A percentile compares a stretch with the other conserved stretches of the same genome.
Conservation (phyloP, 768 basidiomycete genomes). For the Candolleomyces eurysporus region DNA sequence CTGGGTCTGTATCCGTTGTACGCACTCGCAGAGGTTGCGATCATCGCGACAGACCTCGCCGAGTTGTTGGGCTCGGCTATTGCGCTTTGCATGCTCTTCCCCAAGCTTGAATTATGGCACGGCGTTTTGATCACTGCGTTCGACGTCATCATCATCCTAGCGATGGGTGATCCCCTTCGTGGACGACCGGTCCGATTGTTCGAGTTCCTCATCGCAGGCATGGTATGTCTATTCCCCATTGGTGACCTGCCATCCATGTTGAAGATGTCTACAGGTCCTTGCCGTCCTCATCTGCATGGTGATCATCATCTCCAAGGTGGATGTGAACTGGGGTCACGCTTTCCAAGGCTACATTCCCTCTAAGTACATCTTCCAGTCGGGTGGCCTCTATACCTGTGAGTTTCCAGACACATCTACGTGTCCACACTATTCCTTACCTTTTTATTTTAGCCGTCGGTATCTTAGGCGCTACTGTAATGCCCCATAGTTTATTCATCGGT, state of each 20-base stretch:
- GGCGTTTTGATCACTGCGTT: constrained; percentile 65
- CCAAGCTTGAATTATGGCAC: constrained; percentile 64
- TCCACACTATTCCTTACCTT: too few relatives aligned
- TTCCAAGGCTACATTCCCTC: constrained; percentile 80
- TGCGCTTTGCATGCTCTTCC: constrained; percentile 73
- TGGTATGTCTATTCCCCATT: constrained; percentile 41
- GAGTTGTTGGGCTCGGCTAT: constrained; percentile 84
- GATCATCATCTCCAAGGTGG: constrained; percentile 68
- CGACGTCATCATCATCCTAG: constrained; percentile 71
- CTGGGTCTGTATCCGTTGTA: constrained; percentile 66
- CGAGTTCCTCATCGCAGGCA: constrained; percentile 58
- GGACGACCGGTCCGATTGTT: constrained; percentile 67
- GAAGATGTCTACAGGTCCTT: constrained; percentile 43
- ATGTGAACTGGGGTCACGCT: constrained; percentile 68
- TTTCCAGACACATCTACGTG: background rate
- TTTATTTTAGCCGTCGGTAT: too few relatives aligned
- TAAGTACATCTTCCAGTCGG: constrained; percentile 53
- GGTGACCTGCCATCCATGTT: background rate
- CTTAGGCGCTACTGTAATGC: too few relatives aligned
- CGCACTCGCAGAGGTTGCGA: constrained; percentile 61
- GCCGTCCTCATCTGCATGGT: constrained; percentile 77
- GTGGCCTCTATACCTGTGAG: constrained; percentile 66
- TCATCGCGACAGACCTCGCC: constrained; percentile 76
- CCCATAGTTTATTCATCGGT: too few relatives aligned
- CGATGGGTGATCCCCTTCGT: constrained; percentile 65